phyloP scores from a whole-genome alignment of 257 asterid species.

The Paraleonurus japonicus region DNA sequence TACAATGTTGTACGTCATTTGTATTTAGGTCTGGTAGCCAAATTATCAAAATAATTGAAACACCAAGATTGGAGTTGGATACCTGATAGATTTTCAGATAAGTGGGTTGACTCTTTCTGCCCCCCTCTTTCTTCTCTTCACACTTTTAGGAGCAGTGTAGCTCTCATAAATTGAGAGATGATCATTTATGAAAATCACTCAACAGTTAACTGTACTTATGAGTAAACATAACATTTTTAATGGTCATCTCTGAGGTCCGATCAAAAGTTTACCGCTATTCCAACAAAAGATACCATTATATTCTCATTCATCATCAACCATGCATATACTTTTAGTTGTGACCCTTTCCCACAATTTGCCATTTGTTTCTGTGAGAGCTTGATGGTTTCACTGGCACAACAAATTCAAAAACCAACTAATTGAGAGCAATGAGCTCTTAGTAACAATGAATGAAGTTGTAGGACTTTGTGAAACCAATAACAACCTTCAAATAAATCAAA shows the following conservation, averaged over 20 bases:
- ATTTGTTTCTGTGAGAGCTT: slow-evolving; percentile 2
- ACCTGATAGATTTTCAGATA: background rate
- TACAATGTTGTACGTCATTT: background rate
- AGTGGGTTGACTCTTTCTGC: background rate
- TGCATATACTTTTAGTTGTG: background rate
- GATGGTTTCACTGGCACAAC: background rate
- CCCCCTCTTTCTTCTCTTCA: background rate
- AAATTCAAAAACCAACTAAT: background rate
- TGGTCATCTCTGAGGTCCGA: background rate
- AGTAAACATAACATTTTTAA: background rate
- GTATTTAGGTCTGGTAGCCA: background rate
- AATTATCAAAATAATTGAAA: background rate
- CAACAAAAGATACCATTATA: background rate
- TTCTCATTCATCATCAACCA: background rate
- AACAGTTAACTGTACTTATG: background rate
- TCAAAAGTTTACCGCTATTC: background rate
- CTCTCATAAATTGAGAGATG: background rate
- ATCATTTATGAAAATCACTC: background rate
- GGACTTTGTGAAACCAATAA: background rate
- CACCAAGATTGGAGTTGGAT: background rate
- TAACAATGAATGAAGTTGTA: background rate
- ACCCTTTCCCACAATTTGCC: background rate
- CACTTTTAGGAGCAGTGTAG: slow-evolving; percentile 1
- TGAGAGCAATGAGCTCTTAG: background rate
- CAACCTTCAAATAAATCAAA: background rate